These are phyloP conservation scores for Fusarium sp. DNA, from an alignment of 2,329 filamentous ascomycete species.

Conservation along the genomic window DNA sequence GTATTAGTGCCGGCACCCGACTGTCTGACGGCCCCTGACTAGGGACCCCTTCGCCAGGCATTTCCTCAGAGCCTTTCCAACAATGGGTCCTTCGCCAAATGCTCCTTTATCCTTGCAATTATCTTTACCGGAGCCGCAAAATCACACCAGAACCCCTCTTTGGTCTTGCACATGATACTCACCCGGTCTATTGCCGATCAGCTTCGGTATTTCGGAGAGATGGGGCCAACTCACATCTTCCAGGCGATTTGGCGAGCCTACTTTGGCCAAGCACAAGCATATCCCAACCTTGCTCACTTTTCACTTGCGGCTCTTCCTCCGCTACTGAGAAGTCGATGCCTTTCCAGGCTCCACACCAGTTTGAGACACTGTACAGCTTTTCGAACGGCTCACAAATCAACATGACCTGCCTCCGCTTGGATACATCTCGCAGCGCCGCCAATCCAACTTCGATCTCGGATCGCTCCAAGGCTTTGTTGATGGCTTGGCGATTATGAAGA, in stretches of 20 bases:
- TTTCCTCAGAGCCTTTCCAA: not conserved
- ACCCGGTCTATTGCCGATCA: not conserved
- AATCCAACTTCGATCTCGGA: not conserved
- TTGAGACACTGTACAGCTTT: not conserved
- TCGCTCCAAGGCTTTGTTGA: not conserved
- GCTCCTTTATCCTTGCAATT: not conserved
- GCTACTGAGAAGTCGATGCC: not conserved
- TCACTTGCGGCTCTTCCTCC: not conserved
- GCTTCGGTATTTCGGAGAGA: not conserved
- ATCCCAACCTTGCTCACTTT: not conserved
- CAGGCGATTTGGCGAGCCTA: not conserved
- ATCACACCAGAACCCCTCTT: constrained; percentile 22
- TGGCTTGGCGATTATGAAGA: not conserved
- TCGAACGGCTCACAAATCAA: not conserved
- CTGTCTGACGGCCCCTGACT: not conserved
- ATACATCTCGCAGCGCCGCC: not conserved
- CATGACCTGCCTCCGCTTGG: not conserved
- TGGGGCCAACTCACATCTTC: not conserved
- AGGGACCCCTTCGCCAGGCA: not conserved
- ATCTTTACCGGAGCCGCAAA: constrained; percentile 6
- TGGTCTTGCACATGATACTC: not conserved
- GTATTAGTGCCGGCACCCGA: not conserved
- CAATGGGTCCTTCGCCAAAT: not conserved
- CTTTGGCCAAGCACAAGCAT: not conserved
- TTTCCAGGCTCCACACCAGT: not conserved